These are phyloP conservation scores for Kodamaea kakaduensis DNA, from an alignment of 805 yeast genomes.

Conservation along the genomic window DNA sequence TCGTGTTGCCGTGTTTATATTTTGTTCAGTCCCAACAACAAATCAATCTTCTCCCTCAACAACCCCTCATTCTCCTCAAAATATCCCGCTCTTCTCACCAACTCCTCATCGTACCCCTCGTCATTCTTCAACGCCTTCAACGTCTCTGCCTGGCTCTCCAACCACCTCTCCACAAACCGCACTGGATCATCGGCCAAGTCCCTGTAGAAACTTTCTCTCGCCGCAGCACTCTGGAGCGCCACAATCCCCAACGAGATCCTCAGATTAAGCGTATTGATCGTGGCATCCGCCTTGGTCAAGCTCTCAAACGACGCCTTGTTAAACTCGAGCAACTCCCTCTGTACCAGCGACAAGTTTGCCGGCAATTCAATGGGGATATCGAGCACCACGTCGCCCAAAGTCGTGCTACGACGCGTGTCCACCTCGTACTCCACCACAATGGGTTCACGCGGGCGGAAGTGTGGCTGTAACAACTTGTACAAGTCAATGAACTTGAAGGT, in stretches of 20 bases:
- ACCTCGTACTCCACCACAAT: constrained; percentile 71
- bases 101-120: constrained; percentile 84
- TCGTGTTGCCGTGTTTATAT: too few relatives aligned
- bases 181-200: constrained; percentile 76
- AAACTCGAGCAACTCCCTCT: constrained; percentile 33
- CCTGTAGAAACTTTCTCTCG: constrained; percentile 75
- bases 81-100: constrained; percentile 78
- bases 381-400: constrained; percentile 73
- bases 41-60: constrained; percentile 72
- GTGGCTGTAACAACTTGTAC: constrained; percentile 60
- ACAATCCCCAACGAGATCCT: constrained; percentile 48
- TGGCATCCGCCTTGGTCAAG: constrained; percentile 41
- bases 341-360: constrained; percentile 32
- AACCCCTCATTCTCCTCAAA: constrained; percentile 64
- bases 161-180: constrained; percentile 66
- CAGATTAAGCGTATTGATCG: constrained; percentile 39
- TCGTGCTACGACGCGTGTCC: constrained; percentile 70
- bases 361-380: constrained; percentile 58
- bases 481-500: constrained; percentile 68
- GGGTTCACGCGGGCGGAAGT: constrained; percentile 80
- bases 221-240: constrained; percentile 50
- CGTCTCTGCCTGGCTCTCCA: constrained; percentile 77
- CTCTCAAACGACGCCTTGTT: constrained; percentile 39
- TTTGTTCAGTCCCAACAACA: constrained; percentile 59
- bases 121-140: constrained; percentile 85